phyloP scores from a whole-genome alignment of 352 stramenopile species.

The Phytophthora litchii region DNA sequence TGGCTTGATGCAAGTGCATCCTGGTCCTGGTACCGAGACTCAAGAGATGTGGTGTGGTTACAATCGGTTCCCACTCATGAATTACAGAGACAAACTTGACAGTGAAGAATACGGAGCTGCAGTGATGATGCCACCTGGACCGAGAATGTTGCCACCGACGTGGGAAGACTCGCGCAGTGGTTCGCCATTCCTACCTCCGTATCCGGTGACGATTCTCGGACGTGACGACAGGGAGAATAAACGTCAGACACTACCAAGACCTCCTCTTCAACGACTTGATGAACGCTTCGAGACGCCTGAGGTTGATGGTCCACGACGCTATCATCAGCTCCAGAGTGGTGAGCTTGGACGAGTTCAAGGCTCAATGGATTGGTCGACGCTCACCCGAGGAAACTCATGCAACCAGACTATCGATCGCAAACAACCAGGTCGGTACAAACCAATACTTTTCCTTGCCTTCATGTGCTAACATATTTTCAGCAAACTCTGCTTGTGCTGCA shows the following conservation, averaged over 20 bases:
- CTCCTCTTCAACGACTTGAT: slow-evolving; percentile 10
- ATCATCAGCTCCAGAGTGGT: slow-evolving; percentile 7
- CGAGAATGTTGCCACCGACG: slow-evolving; percentile 58
- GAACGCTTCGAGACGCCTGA: slow-evolving; percentile 30
- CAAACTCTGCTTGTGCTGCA: slow-evolving; percentile 4
- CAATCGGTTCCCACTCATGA: slow-evolving; percentile 53
- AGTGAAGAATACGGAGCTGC: background rate
- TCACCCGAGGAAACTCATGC: background rate
- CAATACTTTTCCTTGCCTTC: background rate
- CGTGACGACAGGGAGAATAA: slow-evolving; percentile 41
- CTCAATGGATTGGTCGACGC: slow-evolving; percentile 23
- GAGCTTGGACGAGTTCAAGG: slow-evolving; percentile 25
- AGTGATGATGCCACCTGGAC: slow-evolving; percentile 6
- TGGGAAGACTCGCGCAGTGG: slow-evolving; percentile 55
- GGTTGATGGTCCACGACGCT: slow-evolving; percentile 10
- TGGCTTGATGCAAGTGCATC: slow-evolving; percentile 55
- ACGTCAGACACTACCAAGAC: slow-evolving; percentile 26
- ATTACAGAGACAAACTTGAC: background rate
- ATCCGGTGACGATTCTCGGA: slow-evolving; percentile 55
- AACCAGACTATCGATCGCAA: slow-evolving; percentile 10
- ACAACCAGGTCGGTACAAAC: slow-evolving; percentile 26
- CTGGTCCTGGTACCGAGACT: slow-evolving; percentile 18
- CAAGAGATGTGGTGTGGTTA: slow-evolving; percentile 49
- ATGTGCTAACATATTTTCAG: background rate
- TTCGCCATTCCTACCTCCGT: slow-evolving; percentile 63